Conservation (phyloP, 2,329 filamentous ascomycete genomes). For the Diaporthe aspalathi region DNA sequence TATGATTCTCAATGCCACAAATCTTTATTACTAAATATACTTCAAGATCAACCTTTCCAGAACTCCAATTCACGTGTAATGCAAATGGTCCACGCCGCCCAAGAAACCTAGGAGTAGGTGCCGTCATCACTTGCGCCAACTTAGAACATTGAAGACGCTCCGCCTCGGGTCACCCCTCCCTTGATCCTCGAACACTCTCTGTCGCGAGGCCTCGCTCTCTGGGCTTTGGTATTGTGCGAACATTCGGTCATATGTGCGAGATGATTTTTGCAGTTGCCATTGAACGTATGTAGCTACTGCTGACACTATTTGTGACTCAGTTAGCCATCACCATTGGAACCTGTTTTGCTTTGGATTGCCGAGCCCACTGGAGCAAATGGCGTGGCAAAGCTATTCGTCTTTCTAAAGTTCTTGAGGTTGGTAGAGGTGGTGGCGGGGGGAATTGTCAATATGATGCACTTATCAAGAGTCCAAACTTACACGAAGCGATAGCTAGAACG, state of each 20-base stretch:
- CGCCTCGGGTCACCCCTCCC: constrained; percentile 32
- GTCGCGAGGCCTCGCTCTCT: constrained; percentile 50
- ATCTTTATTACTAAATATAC: background rate
- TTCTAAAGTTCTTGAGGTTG: background rate
- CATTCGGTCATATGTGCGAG: constrained; percentile 51
- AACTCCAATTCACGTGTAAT: background rate
- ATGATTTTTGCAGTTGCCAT: constrained; percentile 49
- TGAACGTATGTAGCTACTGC: constrained; percentile 49
- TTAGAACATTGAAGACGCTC: constrained; percentile 35
- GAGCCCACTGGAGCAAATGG: background rate
- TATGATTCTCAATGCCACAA: background rate
- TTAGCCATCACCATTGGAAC: background rate
- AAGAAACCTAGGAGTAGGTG: background rate
- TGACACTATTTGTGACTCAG: constrained; percentile 27
- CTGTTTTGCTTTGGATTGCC: background rate
- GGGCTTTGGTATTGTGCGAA: constrained; percentile 53
- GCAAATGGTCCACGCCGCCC: background rate
- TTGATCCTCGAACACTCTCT: constrained; percentile 47
- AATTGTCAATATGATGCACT: background rate
- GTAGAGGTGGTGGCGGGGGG: background rate
- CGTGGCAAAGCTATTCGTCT: background rate
- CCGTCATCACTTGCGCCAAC: constrained; percentile 22
- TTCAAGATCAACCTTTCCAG: background rate
- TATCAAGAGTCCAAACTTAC: background rate
- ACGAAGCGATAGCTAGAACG: constrained; percentile 16